Evolutionary conservation across 805 yeast genomes (phyloP), one percentile per base, ranked within the genome.

Genomic region (Candida sphagnicola): DNA sequence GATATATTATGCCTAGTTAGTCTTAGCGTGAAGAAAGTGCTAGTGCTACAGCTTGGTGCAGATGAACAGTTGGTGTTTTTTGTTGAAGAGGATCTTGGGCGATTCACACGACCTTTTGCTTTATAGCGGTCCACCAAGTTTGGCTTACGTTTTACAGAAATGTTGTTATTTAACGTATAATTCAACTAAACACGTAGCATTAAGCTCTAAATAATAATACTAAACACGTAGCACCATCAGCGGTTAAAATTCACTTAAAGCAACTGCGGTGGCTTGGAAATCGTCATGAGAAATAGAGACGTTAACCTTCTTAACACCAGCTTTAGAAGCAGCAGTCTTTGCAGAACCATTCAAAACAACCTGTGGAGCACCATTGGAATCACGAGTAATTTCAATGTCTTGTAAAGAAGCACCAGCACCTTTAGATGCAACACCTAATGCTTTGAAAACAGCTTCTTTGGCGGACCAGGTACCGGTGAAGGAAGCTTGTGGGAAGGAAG

Each of bases 391-490:
- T 70, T 91, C 98, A 65, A 93, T 95, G 44, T 88, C 96, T 60
- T 76, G 78, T 69, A 93, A 75, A 24, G 95, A 74, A 28, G 99
- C 98, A 45, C 98, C 99, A 12, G 91, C 96, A 43, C 99, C 99
- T 59, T 81, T 78, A 34, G 95, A 80, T 56, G 77, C 76, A 46
- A 87, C 95, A 45, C 93, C 90, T 57, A 93, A 73, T 14, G 96
- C 86, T 72, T 93, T 93, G 82, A 93, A 93, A 25, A 90, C 97
- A 31, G 99, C 99, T 71, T 93, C 99, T 70, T 93, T 93, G 32
- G 99, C 99, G 21, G 96, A 87, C 99, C 99, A 93, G 31, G 95
- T 85, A 34, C 99, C 99, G 18, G 99, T 89, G 65, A 77, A 93
- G 3, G 97, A 87, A 11, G 98, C 87, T 56, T 80, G 85, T 37